These are phyloP conservation scores for Stenocarpella maydis DNA, from an alignment of 2,329 filamentous ascomycete species.

Conservation along the genomic window DNA sequence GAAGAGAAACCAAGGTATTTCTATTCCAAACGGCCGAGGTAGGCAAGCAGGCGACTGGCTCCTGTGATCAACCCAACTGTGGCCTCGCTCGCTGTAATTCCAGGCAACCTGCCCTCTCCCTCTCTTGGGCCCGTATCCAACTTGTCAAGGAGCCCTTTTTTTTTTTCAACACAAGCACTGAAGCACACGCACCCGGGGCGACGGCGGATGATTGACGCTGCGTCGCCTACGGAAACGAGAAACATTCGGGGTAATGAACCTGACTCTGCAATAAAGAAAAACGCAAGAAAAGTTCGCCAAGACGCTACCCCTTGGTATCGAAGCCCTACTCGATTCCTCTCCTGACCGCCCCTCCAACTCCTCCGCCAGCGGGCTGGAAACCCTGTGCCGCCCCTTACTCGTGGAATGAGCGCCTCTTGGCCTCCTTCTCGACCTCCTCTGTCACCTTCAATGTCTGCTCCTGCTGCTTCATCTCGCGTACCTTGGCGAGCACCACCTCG, in stretches of 20 bases:
- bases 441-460: constrained; percentile 77
- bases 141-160: not conserved
- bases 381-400: constrained; percentile 32
- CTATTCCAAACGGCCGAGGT: not conserved
- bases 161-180: constrained; percentile 2
- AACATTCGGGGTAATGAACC: constrained; percentile 13
- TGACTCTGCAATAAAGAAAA: constrained; percentile 14
- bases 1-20: not conserved
- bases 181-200: not conserved
- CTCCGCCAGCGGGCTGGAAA: not conserved
- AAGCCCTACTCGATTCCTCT: constrained; percentile 7
- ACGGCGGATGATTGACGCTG: not conserved
- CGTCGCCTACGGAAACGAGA: not conserved
- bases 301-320: constrained; percentile 20
- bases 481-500: constrained; percentile 93
- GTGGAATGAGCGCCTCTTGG: constrained; percentile 46
- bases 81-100: not conserved
- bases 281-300: constrained; percentile 9
- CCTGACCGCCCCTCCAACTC: not conserved
- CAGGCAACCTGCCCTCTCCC: not conserved
- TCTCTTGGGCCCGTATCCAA: not conserved
- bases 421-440: constrained; percentile 62
- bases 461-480: constrained; percentile 88
- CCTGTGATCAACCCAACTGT: not conserved
- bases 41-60: constrained; percentile 3